Evolutionary conservation across 352 stramenopile species (phyloP).

Genomic region (Thalassiosira livingstoniorum): DNA sequence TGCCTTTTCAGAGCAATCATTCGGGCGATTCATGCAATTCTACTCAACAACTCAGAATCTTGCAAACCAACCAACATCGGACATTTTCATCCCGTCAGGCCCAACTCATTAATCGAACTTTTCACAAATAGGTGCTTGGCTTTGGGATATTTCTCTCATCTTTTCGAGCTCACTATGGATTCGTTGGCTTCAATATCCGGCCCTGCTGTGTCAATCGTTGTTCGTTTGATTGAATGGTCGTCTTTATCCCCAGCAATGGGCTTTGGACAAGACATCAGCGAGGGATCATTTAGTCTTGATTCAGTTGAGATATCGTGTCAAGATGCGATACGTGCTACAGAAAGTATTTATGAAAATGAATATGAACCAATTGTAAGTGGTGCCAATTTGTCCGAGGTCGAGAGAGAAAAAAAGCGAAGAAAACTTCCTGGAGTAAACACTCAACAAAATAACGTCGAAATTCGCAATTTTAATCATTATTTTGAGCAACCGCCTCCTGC

Average conservation of each 20-base stretch:
- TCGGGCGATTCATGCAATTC: conserved; percentile 45
- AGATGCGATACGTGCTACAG: no score
- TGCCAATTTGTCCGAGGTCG: no score
- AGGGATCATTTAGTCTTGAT: background rate
- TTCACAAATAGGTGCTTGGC: conserved; percentile 49
- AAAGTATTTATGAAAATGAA: no score
- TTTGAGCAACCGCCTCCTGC: background rate
- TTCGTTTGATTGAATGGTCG: conserved; percentile 32
- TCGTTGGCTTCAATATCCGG: conserved; percentile 41
- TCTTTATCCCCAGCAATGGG: background rate
- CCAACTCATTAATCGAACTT: conserved; percentile 19
- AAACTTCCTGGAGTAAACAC: no score
- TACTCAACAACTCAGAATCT: conserved; percentile 14
- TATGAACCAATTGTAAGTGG: no score
- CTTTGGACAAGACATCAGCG: background rate
- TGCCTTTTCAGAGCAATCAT: conserved; percentile 42
- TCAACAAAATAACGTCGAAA: no score
- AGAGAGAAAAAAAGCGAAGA: no score
- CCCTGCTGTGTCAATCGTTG: conserved; percentile 48
- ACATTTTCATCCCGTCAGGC: background rate
- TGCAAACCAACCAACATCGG: background rate
- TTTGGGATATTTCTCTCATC: conserved; percentile 47
- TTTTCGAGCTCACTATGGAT: conserved; percentile 55
- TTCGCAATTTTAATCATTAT: conserved; percentile 6
- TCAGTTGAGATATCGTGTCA: conserved; percentile 43